phyloP scores from a whole-genome alignment of 345 rosid species.

The Microcos paniculata region DNA sequence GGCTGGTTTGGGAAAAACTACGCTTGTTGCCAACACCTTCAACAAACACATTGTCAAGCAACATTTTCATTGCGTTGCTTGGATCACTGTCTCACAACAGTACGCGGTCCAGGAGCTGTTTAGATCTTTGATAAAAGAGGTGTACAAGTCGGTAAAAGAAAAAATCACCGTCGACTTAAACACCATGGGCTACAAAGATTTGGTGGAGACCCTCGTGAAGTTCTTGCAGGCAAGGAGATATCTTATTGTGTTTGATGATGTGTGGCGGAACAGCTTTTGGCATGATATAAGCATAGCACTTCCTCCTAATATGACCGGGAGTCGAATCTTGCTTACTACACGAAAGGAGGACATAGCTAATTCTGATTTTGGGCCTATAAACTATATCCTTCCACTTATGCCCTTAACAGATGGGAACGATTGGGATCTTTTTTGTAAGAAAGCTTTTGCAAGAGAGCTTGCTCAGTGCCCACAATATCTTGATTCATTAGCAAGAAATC shows the following conservation, averaged over 20 bases:
- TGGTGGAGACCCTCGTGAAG: neutral
- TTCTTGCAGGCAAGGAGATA: neutral
- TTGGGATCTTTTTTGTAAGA: constrained; percentile 40
- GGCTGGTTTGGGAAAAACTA: too few species aligned
- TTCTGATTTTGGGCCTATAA: constrained; percentile 23
- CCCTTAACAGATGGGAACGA: constrained; percentile 26
- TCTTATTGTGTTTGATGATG: constrained; percentile 24
- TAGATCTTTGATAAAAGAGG: too few species aligned
- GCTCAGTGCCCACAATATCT: too few species aligned
- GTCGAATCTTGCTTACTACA: constrained; percentile 36
- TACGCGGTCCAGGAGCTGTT: too few species aligned
- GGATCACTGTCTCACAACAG: too few species aligned
- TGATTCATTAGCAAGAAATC: too few species aligned
- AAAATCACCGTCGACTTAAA: neutral
- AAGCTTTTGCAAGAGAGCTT: constrained; percentile 27
- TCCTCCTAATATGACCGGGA: constrained; percentile 31
- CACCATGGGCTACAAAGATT: neutral
- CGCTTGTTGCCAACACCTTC: too few species aligned
- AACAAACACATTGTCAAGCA: too few species aligned
- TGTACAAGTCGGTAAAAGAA: too few species aligned
- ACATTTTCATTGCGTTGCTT: too few species aligned
- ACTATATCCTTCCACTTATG: constrained; percentile 22
- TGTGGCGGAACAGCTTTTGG: constrained; percentile 33
- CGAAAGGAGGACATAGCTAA: constrained; percentile 24
- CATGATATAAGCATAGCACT: constrained; percentile 30